Base-by-base conservation (phyloP, 2,329 filamentous ascomycete species). In the Calycina marina region DNA sequence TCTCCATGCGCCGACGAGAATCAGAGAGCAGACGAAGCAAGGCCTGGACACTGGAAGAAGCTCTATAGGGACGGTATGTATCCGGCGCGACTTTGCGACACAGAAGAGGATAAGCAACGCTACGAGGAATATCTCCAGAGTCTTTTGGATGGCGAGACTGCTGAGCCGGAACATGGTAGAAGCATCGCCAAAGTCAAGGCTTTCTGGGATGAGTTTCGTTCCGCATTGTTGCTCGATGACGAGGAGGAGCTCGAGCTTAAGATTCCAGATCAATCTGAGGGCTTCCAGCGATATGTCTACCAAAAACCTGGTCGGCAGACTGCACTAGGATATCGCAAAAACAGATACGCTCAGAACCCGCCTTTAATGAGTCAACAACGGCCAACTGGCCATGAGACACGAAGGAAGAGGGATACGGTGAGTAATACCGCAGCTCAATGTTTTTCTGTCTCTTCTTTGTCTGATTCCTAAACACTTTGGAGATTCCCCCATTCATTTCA, bases 191-290 rank as follows among this genome's bases (percentile, higher is more conserved):
- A 42, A 25, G 28, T 28, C 12, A 40, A 40, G 34, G 35, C 35
- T 9, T 47, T 40, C 32, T 48, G 45, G 45, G 35, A 38, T 4
- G 34, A 43, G 10, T 17, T 46, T 11, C 40, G 42, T 28, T 31
- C 16, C 18, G 20, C 39, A 6, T 27, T 48, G 14, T 31, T 27
- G 16, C 9, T 31, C 13, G 32, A 39, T 2, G 37, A 41, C n/a
- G 25, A 26, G 25, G 25, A 6, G 20, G 6, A n/a, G 20, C 6
- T 22, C 6, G 20, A 22, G 6, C n/a, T 22, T 22, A 8, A n/a
- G 20, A 6, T n/a, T 22, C 20, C 20, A 6, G 20, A 22, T n/a
- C 6, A 22, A 22, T 6, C 20, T 22, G 20, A 22, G 20, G 6
- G 20, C 20, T 22, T 22, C n/a, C 6, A 22, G 6, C 6, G 20